Conservation (phyloP, 1,284 basidiomycete species). For the Cutaneotrichosporon sp. region DNA sequence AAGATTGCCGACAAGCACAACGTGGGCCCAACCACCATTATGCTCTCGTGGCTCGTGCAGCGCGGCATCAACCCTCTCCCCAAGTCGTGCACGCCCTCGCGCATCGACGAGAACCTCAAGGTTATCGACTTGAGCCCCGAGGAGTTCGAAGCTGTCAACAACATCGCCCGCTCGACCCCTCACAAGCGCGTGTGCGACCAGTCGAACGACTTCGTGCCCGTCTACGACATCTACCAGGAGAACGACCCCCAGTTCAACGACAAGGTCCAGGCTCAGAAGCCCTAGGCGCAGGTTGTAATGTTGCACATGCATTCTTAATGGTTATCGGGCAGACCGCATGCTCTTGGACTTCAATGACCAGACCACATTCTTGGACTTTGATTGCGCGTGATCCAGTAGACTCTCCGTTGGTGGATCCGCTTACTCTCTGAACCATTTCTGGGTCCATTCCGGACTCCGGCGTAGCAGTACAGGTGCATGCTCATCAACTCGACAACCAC, state of each 20-base stretch:
- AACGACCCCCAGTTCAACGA: constrained; percentile 56
- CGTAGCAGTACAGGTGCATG: background rate
- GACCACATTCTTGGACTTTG: too few relatives aligned
- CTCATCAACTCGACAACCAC: background rate
- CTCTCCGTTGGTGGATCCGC: too few relatives aligned
- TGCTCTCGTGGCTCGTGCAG: constrained; percentile 77
- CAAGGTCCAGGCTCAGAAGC: constrained; percentile 35
- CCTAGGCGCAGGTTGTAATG: background rate
- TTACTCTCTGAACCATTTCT: too few relatives aligned
- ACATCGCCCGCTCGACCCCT: constrained; percentile 40
- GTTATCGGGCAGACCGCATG: too few relatives aligned
- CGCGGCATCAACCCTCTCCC: constrained; percentile 62
- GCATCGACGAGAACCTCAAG: constrained; percentile 53
- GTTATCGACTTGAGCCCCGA: constrained; percentile 44
- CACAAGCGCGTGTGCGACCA: constrained; percentile 51
- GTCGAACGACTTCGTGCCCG: constrained; percentile 31
- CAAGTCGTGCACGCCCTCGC: constrained; percentile 53
- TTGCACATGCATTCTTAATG: constrained; percentile 7
- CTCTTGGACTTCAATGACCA: too few relatives aligned
- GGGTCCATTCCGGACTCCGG: too few relatives aligned
- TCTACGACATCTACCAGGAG: constrained; percentile 58
- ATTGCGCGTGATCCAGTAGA: too few relatives aligned
- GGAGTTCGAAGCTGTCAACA: constrained; percentile 44
- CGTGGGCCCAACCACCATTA: constrained; percentile 72
- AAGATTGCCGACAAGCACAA: constrained; percentile 64